Conservation (phyloP, 1,139 yeast species). For the Hansenula anomala region DNA sequence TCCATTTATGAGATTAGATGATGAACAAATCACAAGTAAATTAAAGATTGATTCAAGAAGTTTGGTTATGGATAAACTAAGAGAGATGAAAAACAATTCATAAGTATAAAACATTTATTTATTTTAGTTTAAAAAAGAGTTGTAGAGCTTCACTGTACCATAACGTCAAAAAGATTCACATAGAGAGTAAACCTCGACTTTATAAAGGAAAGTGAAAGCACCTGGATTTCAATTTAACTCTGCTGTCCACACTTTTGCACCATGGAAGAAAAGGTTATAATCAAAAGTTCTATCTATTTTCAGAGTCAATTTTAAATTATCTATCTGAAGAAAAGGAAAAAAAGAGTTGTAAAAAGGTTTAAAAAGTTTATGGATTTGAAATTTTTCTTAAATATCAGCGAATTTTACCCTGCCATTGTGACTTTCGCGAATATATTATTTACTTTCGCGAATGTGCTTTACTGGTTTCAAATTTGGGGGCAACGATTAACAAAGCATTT, state of each 20-base stretch:
- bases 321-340: constrained; percentile 19
- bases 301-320: constrained; percentile 37
- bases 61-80: constrained; percentile 59
- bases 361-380: not conserved
- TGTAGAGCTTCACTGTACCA: constrained; percentile 5
- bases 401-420: not conserved
- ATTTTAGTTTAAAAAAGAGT: not conserved
- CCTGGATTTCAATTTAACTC: constrained; percentile 40
- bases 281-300: constrained; percentile 54
- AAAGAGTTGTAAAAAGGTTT: not conserved
- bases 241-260: constrained; percentile 67
- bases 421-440: no score
- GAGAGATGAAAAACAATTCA: constrained; percentile 60
- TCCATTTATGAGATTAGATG: constrained; percentile 81
- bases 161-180: not conserved
- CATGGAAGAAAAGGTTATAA: constrained; percentile 32
- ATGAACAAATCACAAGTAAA: constrained; percentile 48
- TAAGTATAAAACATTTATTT: not conserved
- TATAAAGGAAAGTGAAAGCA: constrained; percentile 3
- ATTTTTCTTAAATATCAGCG: not conserved
- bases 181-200: no score
- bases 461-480: no score
- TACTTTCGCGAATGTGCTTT: not conserved
- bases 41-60: constrained; percentile 46
- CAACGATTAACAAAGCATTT: no score